Conservation (phyloP, 306 rosid species). For the Herpetospermum pedunculosum region DNA sequence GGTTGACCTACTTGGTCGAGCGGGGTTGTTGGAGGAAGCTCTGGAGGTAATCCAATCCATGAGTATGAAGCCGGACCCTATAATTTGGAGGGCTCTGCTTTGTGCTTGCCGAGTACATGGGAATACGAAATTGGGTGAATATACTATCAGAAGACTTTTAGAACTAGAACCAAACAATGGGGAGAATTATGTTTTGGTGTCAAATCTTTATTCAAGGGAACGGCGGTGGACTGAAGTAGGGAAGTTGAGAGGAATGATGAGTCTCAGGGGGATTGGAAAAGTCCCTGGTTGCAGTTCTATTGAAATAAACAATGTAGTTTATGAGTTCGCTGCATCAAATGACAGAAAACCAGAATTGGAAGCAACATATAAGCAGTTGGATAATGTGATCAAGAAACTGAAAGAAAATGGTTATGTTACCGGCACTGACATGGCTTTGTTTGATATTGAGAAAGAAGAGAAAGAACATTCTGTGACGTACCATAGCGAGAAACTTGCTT, state of each 20-base stretch:
- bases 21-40: slow-evolving; percentile 10
- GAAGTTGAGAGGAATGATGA: slow-evolving; percentile 12
- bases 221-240: slow-evolving; percentile 11
- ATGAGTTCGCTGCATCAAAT: slow-evolving; percentile 8
- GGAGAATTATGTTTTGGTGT: slow-evolving; percentile 6
- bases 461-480: slow-evolving; percentile 5
- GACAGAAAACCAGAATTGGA: slow-evolving; percentile 1
- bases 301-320: slow-evolving; percentile 1
- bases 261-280: not conserved
- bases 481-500: slow-evolving; percentile 11
- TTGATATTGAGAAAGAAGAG: slow-evolving; percentile 12
- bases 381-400: not conserved
- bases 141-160: not conserved
- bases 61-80: slow-evolving; percentile 8
- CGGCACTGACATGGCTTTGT: slow-evolving; percentile 10
- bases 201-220: slow-evolving; percentile 4
- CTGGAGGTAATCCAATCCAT: not conserved
- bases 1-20: slow-evolving; percentile 16
- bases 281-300: slow-evolving; percentile 12
- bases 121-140: slow-evolving; percentile 7
- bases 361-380: slow-evolving; percentile 6
- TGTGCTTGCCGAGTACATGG: slow-evolving; percentile 11
- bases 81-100: slow-evolving; percentile 12
- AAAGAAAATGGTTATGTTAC: slow-evolving; percentile 1
- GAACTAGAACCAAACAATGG: slow-evolving; percentile 11